phyloP scores from a whole-genome alignment of 2,329 filamentous ascomycete species.

The Neofusicoccum umdonicola region DNA sequence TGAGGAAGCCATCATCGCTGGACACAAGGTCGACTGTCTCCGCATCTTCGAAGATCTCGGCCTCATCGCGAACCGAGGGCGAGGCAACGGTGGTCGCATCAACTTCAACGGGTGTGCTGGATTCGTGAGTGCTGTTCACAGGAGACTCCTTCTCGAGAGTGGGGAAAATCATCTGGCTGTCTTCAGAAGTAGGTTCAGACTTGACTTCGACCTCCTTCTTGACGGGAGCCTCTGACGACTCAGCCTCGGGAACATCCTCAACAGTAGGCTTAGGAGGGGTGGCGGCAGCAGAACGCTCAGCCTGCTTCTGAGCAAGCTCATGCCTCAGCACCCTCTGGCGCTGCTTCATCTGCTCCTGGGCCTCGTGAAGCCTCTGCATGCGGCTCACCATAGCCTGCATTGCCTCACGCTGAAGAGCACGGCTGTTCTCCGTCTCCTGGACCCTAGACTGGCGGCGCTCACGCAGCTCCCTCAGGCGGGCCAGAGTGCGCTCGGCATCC shows the following conservation, averaged over 20 bases:
- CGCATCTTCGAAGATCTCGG: conserved; percentile 56
- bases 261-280: conserved; percentile 14
- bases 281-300: not conserved
- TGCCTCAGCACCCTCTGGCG: conserved; percentile 1
- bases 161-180: conserved; percentile 90
- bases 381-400: conserved; percentile 25
- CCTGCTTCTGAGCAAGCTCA: conserved; percentile 10
- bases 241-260: conserved; percentile 14
- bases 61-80: conserved; percentile 49
- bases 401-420: conserved; percentile 23
- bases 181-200: conserved; percentile 24
- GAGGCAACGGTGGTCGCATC: conserved; percentile 30
- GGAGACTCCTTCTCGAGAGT: conserved; percentile 94
- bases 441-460: conserved; percentile 15
- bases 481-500: conserved; percentile 13
- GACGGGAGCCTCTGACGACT: not conserved
- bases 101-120: conserved; percentile 22
- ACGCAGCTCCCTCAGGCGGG: conserved; percentile 12
- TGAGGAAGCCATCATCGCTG: conserved; percentile 76
- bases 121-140: conserved; percentile 66
- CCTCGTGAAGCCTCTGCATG: conserved; percentile 29
- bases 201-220: conserved; percentile 11
- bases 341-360: conserved; percentile 18
- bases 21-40: conserved; percentile 54
- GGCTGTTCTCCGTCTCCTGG: conserved; percentile 18